phyloP scores from a whole-genome alignment of 768 basidiomycete species.

The Hygrophoropsis aurantiaca region DNA sequence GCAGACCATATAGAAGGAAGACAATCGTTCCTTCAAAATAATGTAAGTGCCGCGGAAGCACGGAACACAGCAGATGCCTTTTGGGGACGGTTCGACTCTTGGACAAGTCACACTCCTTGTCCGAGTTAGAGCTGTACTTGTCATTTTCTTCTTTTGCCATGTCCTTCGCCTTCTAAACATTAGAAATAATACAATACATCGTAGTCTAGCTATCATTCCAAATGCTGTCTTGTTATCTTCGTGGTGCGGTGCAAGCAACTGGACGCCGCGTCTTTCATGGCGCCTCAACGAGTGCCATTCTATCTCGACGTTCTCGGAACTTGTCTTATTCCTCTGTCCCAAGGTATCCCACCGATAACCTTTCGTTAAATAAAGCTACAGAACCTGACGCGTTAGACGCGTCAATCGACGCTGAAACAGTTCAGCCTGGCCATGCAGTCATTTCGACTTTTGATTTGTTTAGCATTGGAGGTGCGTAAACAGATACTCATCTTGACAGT shows the following conservation, averaged over 20 bases:
- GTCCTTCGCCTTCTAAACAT: no score
- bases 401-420: constrained; percentile 9
- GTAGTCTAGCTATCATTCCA: not conserved
- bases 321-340: constrained; percentile 11
- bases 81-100: no score
- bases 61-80: no score
- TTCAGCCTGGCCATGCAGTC: constrained; percentile 76
- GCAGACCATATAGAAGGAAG: no score
- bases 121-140: no score
- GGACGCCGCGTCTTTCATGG: no score
- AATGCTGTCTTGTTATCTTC: constrained; percentile 10
- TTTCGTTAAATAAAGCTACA: not conserved
- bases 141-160: no score
- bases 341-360: constrained; percentile 6
- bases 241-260: constrained; percentile 4
- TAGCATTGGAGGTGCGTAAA: constrained; percentile 74
- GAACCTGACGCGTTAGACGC: constrained; percentile 2
- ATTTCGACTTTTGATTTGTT: constrained; percentile 94
- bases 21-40: no score
- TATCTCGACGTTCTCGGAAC: constrained; percentile 10
- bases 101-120: no score
- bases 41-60: no score
- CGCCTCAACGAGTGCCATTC: not conserved
- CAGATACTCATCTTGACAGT: not conserved
- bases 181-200: no score